Base-by-base conservation (phyloP, 164 flowering plant species). In the Warburgia ugandensis region DNA sequence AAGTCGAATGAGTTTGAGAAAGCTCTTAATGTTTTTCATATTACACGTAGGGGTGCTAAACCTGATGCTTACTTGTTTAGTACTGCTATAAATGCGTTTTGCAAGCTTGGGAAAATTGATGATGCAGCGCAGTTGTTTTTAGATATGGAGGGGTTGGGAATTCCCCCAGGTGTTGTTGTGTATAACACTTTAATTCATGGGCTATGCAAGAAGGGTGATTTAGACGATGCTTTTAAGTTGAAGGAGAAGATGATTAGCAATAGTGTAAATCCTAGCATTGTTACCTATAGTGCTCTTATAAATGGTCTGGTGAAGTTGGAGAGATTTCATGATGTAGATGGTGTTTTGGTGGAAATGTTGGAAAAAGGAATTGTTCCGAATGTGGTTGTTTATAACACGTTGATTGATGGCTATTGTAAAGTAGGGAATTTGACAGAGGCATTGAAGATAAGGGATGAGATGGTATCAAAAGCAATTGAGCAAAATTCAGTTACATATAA, bases 101-200 rank as follows among this genome's bases (percentile, higher is more conserved):
- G 78, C 45, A 78, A 72, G 55, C 77, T 71, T 45, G 77, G 78
- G 35, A 77, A 62, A 44, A 56, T 80, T 41, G 64, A 70, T 19
- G 79, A 73, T 29, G 92, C 87, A 2, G 20, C 66, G 22, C n/a
- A n/a, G 16, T 58, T 86, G 76, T 76, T 80, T 65, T 27, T 16
- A 37, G 64, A 64, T 48, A 84, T 86, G 85, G 80, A 75, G 57
- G 55, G 58, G 38, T 40, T 57, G 54, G 78, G 84, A 9, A 40
- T 82, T 50, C 39, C 60, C 46, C 83, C 89, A 0, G 80, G 62
- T 59, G 85, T 74, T 23, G 73, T 81, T 46, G 75, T 75, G 35
- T 84, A 81, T 55, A 86, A 86, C 58, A 84, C 67, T 48, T 42
- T 87, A 6, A 75, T 87, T 52, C 56, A 82, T 55, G 94, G 94